Conservation (phyloP, 139 green algal species). For the Volvox africanus region DNA sequence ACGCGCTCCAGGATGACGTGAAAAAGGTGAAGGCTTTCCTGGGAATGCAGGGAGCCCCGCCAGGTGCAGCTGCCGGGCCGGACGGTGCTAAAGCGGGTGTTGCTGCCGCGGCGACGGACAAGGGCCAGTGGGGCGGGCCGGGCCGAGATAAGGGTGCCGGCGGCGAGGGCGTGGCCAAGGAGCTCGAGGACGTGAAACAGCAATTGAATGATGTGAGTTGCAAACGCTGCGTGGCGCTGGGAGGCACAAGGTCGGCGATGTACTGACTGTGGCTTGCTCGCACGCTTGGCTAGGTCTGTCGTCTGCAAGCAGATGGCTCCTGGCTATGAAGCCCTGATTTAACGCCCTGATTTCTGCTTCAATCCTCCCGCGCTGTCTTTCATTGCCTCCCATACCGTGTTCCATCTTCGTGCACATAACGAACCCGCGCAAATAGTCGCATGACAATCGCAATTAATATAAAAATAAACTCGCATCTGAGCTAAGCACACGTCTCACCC, state of each 20-base stretch:
- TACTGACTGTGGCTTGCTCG: background rate
- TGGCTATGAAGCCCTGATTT: too few species aligned
- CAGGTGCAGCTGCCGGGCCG: background rate
- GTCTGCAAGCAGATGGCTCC: too few species aligned
- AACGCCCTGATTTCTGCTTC: too few species aligned
- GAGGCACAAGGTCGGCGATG: background rate
- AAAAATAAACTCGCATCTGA: too few species aligned
- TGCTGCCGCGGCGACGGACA: background rate
- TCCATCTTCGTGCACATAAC: too few species aligned
- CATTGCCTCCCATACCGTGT: background rate
- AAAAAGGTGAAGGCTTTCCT: conserved; percentile 11
- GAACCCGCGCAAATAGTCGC: too few species aligned
- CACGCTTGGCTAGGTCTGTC: background rate
- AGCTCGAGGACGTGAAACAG: conserved; percentile 31
- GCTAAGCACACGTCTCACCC: too few species aligned
- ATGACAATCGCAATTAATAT: too few species aligned
- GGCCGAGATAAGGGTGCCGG: background rate
- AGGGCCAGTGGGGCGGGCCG: background rate
- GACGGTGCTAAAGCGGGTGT: background rate
- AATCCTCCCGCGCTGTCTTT: background rate
- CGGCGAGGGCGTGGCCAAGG: background rate
- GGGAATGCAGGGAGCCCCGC: background rate
- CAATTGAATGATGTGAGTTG: conserved; percentile 12
- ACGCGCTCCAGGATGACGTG: conserved; percentile 26
- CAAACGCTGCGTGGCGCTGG: too few species aligned